Conservation (phyloP, 169 alveolate genomes). For the Theileria sp. region DNA sequence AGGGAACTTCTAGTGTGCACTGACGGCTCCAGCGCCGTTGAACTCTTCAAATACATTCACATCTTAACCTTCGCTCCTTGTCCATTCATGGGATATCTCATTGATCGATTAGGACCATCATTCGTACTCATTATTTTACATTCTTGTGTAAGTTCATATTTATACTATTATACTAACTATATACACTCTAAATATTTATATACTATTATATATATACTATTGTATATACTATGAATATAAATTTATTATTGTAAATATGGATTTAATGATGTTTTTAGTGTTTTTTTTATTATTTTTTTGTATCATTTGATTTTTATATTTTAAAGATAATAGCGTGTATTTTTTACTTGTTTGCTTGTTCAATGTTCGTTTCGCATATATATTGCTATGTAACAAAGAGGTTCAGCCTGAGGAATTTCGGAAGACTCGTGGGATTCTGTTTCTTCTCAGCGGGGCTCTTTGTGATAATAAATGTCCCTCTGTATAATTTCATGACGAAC, state of each 20-base stretch:
- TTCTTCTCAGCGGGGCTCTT: slow-evolving; percentile 36
- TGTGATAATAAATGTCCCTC: slow-evolving; percentile 34
- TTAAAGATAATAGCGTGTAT: slow-evolving; percentile 43
- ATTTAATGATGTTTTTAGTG: not conserved
- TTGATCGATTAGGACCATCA: slow-evolving; percentile 51
- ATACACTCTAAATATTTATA: too few species aligned
- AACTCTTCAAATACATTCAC: slow-evolving; percentile 13
- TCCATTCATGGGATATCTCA: slow-evolving; percentile 44
- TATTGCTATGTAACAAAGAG: slow-evolving; percentile 45
- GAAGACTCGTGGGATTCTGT: slow-evolving; percentile 19
- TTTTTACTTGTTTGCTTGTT: slow-evolving; percentile 35
- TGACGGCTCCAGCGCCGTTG: slow-evolving; percentile 16
- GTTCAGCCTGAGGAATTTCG: slow-evolving; percentile 44
- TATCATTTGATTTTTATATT: slow-evolving; percentile 23
- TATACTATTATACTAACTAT: too few species aligned
- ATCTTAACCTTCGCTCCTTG: slow-evolving; percentile 40
- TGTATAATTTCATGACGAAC: slow-evolving; percentile 26
- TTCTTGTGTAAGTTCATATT: slow-evolving; percentile 22
- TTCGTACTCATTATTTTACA: slow-evolving; percentile 41
- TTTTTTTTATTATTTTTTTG: slow-evolving; percentile 27
- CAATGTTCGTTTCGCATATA: slow-evolving; percentile 34
- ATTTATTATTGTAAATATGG: too few species aligned
- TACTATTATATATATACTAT: too few species aligned
- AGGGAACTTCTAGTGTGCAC: slow-evolving; percentile 18
- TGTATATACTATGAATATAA: too few species aligned